These are phyloP conservation scores for Macrolepiota albuminosa DNA, from an alignment of 768 basidiomycete species.

Conservation along the genomic window DNA sequence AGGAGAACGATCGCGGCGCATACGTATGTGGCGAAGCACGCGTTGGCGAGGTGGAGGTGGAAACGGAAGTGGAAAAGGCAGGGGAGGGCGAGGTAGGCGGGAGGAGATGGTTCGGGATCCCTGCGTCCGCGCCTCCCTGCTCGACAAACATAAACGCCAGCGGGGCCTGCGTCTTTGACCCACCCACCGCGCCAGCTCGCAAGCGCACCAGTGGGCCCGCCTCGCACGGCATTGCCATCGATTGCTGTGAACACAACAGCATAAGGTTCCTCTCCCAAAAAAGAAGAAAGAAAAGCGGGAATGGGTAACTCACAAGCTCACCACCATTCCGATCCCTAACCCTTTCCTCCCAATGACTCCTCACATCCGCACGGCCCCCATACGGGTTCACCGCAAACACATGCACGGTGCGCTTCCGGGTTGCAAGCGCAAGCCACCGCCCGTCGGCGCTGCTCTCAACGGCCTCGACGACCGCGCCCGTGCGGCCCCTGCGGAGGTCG, in stretches of 20 bases:
- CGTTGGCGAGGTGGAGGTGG: not conserved
- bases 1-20: not conserved
- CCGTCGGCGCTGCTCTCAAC: slow-evolving; percentile 53
- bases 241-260: slow-evolving; percentile 31
- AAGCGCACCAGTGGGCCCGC: slow-evolving; percentile 56
- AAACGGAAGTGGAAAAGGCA: slow-evolving; percentile 1
- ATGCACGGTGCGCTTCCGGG: slow-evolving; percentile 59
- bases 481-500: slow-evolving; percentile 64
- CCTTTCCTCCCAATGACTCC: slow-evolving; percentile 54
- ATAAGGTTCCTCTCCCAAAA: not conserved
- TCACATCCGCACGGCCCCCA: slow-evolving; percentile 61
- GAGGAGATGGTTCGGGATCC: slow-evolving; percentile 35
- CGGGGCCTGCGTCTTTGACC: slow-evolving; percentile 26
- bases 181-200: slow-evolving; percentile 25
- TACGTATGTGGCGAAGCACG: no score
- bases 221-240: slow-evolving; percentile 41
- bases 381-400: slow-evolving; percentile 75
- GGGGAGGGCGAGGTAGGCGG: slow-evolving; percentile 13
- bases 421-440: slow-evolving; percentile 67
- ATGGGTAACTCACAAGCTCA: slow-evolving; percentile 36
- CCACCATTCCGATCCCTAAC: slow-evolving; percentile 43
- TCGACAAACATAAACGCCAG: slow-evolving; percentile 56
- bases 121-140: slow-evolving; percentile 21
- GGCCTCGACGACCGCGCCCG: slow-evolving; percentile 57
- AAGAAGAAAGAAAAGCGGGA: not conserved